phyloP scores from a whole-genome alignment of 441 rosid species.

The Melianthus villosus region DNA sequence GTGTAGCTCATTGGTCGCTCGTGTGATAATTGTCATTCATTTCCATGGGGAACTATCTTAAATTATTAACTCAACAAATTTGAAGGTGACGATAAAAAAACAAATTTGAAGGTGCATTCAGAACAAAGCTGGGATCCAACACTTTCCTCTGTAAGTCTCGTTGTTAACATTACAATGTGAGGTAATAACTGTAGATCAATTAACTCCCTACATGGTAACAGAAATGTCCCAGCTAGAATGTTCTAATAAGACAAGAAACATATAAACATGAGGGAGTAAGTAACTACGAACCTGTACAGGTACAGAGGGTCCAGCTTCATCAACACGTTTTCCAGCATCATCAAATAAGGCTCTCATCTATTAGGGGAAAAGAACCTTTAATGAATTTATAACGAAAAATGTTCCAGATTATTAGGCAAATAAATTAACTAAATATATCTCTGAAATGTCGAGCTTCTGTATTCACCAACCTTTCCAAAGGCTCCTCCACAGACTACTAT shows the following conservation, averaged over 20 bases:
- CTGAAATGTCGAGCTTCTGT: constrained; percentile 8
- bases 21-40: no score
- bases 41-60: no score
- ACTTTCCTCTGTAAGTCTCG: no score
- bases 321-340: constrained; percentile 61
- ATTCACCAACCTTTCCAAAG: constrained; percentile 71
- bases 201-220: background rate
- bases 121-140: no score
- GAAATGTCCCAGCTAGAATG: background rate
- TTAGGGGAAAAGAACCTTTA: constrained; percentile 3
- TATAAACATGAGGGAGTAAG: background rate
- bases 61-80: no score
- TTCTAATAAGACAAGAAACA: background rate
- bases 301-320: constrained; percentile 87
- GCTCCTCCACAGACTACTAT: constrained; percentile 87
- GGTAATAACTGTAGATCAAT: no score
- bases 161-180: no score
- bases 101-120: no score
- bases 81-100: no score
- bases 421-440: constrained; percentile 8
- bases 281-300: constrained; percentile 67
- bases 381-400: background rate
- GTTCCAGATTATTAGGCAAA: background rate
- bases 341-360: constrained; percentile 94
- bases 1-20: no score